Conservation (phyloP, 148 eudicot genomes). For the Rhododendron mucronatum region DNA sequence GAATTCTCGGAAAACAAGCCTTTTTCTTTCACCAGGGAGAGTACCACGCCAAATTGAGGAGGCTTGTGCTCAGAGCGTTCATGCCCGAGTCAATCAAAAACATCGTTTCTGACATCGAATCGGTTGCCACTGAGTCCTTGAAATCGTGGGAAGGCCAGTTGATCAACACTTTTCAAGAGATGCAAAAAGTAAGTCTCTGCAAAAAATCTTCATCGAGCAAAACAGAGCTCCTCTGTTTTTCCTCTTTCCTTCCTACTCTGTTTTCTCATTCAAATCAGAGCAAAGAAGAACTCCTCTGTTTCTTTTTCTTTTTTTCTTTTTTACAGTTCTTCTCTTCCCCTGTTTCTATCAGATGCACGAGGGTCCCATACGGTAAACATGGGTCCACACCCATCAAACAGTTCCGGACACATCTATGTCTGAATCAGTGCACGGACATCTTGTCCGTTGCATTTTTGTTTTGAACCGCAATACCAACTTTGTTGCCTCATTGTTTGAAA, state of each 20-base stretch:
- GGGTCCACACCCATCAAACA: too few species aligned
- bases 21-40: constrained; percentile 89
- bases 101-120: constrained; percentile 56
- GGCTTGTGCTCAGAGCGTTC: constrained; percentile 74
- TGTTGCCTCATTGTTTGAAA: too few species aligned
- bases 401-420: too few species aligned
- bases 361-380: too few species aligned
- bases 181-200: constrained; percentile 55
- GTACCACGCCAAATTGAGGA: constrained; percentile 67
- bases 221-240: constrained; percentile 19
- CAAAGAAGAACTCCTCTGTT: not conserved
- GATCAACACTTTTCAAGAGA: constrained; percentile 78
- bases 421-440: too few species aligned
- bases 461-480: too few species aligned
- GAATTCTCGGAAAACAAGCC: constrained; percentile 93
- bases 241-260: not conserved
- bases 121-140: constrained; percentile 44
- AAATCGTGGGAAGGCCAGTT: constrained; percentile 40
- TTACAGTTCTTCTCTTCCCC: too few species aligned
- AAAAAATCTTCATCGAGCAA: constrained; percentile 21
- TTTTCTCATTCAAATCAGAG: constrained; percentile 18
- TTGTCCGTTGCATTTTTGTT: too few species aligned
- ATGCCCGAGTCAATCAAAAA: constrained; percentile 51
- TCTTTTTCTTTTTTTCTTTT: not conserved
- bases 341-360: too few species aligned